Conservation (phyloP, 1,139 yeast genomes). For the Oligophagozyma castellii region DNA sequence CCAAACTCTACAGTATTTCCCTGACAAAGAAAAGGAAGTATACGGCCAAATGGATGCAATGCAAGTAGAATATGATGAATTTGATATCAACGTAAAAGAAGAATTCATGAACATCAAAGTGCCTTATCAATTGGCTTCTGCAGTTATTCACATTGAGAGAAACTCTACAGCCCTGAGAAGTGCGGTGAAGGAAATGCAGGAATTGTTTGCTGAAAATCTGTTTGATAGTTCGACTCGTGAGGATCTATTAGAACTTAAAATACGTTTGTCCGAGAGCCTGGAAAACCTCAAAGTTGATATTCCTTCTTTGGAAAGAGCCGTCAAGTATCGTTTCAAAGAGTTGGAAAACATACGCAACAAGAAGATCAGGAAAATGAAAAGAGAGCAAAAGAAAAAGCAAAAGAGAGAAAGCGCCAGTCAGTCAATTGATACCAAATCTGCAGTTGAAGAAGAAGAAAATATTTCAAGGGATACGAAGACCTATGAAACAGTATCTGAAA, state of each 20-base stretch:
- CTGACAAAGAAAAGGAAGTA: not conserved
- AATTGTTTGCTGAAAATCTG: not conserved
- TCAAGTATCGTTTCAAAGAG: not conserved
- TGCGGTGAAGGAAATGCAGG: not conserved
- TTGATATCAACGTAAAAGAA: not conserved
- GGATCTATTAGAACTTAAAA: not conserved
- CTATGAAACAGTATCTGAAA: too few species aligned
- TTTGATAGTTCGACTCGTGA: not conserved
- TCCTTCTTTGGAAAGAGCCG: not conserved
- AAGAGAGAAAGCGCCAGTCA: too few species aligned
- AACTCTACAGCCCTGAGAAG: not conserved
- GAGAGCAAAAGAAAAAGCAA: not conserved
- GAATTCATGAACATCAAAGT: not conserved
- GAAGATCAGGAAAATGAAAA: not conserved
- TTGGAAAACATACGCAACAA: not conserved
- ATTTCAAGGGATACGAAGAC: too few species aligned
- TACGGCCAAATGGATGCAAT: not conserved
- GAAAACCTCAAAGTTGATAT: not conserved
- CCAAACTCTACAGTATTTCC: not conserved
- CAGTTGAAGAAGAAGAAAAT: too few species aligned
- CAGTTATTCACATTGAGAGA: not conserved
- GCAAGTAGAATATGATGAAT: not conserved
- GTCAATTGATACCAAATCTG: too few species aligned
- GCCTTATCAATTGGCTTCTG: not conserved
- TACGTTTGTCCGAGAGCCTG: not conserved